These are phyloP conservation scores for Flaveria robusta DNA, from an alignment of 129 eudicot species.

Conservation along the genomic window DNA sequence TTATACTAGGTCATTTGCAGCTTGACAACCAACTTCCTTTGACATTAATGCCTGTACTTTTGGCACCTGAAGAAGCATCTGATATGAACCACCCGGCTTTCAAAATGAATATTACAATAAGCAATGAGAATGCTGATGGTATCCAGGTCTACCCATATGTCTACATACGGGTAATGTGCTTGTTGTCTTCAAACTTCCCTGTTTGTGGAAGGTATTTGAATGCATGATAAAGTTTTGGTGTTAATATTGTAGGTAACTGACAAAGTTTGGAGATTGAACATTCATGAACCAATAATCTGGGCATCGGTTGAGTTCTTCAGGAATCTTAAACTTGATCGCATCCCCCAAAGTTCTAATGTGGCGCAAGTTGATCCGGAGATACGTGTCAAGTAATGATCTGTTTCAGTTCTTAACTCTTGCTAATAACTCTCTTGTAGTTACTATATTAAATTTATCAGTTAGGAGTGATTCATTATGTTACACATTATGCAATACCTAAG, in stretches of 20 bases:
- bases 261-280: conserved; percentile 78
- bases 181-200: conserved; percentile 14
- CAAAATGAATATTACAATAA: conserved; percentile 83
- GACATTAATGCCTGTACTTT: conserved; percentile 87
- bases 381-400: conserved; percentile 72
- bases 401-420: background rate
- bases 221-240: conserved; percentile 22
- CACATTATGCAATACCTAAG: background rate
- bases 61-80: conserved; percentile 87
- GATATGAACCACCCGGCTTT: conserved; percentile 86
- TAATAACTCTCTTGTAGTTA: conserved; percentile 3
- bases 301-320: conserved; percentile 77
- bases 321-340: conserved; percentile 76
- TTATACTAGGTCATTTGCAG: conserved; percentile 82
- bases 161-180: conserved; percentile 71
- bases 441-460: background rate
- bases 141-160: conserved; percentile 81
- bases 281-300: conserved; percentile 98
- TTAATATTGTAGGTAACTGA: conserved; percentile 67
- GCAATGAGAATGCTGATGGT: conserved; percentile 82
- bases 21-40: conserved; percentile 96
- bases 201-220: conserved; percentile 8
- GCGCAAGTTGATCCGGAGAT: conserved; percentile 98
- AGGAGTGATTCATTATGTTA: conserved; percentile 16
- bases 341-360: conserved; percentile 62